Percentiles rank a stretch among this genome's conserved stretches.
Conservation (phyloP, 768 basidiomycete species). For the Glaciozyma martinii region DNA sequence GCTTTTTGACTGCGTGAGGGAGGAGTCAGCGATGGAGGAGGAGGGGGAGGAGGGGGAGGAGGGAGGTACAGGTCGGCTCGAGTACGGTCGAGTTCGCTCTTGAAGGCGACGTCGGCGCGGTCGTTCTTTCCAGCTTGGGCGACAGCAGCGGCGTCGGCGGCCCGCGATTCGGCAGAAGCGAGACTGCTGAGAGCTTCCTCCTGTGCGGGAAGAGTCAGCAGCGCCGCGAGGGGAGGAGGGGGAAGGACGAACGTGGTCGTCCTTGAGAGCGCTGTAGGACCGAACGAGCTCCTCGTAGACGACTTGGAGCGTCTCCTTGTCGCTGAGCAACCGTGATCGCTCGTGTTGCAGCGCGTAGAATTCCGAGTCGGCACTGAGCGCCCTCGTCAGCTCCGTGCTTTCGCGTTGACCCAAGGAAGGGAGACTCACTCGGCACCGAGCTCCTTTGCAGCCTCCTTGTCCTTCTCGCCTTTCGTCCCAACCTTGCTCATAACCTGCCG, state of each 20-base stretch:
- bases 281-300: slow-evolving; percentile 66
- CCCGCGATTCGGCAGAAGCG: neutral
- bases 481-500: slow-evolving; percentile 68
- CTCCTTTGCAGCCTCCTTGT: slow-evolving; percentile 48
- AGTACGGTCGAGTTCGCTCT: slow-evolving; percentile 71
- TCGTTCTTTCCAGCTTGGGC: slow-evolving; percentile 1
- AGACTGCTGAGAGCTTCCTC: slow-evolving; percentile 50
- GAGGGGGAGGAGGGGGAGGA: slow-evolving; percentile 38
- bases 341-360: slow-evolving; percentile 79
- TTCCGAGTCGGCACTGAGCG: slow-evolving; percentile 61
- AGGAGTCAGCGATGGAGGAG: neutral
- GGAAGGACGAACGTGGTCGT: slow-evolving; percentile 16
- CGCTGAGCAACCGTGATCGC: slow-evolving; percentile 61
- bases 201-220: slow-evolving; percentile 18
- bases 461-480: slow-evolving; percentile 43
- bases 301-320: slow-evolving; percentile 80
- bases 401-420: neutral
- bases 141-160: neutral
- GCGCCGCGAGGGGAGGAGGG: neutral
- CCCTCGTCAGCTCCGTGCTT: neutral
- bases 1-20: slow-evolving; percentile 65
- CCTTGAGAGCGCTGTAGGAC: slow-evolving; percentile 63
- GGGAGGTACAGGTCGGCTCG: slow-evolving; percentile 69
- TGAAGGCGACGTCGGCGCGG: slow-evolving; percentile 45
- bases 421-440: slow-evolving; percentile 70